phyloP scores from a whole-genome alignment of 2,329 filamentous ascomycete species.

The Talaromyces sp. region DNA sequence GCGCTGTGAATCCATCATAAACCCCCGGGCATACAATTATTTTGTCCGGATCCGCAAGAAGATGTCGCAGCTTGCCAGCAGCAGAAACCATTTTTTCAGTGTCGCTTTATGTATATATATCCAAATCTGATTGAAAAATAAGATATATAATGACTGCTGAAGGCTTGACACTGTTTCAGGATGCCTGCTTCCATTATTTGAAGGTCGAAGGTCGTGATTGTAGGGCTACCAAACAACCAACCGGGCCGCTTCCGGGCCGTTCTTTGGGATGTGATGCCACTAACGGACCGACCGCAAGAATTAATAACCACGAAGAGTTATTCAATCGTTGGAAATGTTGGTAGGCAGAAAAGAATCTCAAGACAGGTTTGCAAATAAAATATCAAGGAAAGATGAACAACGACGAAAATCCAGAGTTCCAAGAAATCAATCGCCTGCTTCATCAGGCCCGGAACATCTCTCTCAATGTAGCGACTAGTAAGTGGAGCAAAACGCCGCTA shows the following conservation, averaged over 20 bases:
- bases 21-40: constrained; percentile 62
- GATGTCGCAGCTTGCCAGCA: constrained; percentile 35
- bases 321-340: not conserved
- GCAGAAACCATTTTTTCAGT: constrained; percentile 7
- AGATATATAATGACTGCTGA: not conserved
- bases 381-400: not conserved
- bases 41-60: constrained; percentile 39
- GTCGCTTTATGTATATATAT: not conserved
- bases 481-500: not conserved
- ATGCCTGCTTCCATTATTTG: not conserved
- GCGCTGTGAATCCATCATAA: constrained; percentile 65
- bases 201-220: not conserved
- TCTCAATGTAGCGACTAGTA: constrained; percentile 1
- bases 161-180: not conserved
- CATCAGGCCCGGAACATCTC: constrained; percentile 5
- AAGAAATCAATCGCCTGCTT: constrained; percentile 3
- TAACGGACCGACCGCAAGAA: not conserved
- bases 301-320: not conserved
- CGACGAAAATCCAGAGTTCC: not conserved
- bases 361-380: not conserved
- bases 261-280: not conserved
- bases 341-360: not conserved
- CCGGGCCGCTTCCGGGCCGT: constrained; percentile 2
- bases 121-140: not conserved
- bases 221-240: too few species aligned